These are phyloP conservation scores for Phylloboletellus chloephorus DNA, from an alignment of 1,284 basidiomycete species.

Conservation along the genomic window DNA sequence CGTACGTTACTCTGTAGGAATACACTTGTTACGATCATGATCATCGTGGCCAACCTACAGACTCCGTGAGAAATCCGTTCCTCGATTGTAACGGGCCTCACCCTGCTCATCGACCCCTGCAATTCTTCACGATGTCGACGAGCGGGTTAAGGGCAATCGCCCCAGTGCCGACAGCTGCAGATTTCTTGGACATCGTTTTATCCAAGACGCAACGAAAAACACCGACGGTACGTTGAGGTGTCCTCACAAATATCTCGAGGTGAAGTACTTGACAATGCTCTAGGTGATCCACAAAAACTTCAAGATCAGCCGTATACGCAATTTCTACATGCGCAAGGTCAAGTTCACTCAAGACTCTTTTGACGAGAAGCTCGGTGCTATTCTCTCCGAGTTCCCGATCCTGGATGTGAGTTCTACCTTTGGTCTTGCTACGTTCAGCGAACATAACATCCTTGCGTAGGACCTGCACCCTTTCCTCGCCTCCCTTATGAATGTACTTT, in stretches of 20 bases:
- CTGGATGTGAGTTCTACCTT: conserved; percentile 67
- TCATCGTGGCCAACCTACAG: conserved; percentile 5
- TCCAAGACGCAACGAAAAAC: conserved; percentile 97
- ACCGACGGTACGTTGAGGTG: conserved; percentile 64
- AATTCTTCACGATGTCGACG: conserved; percentile 59
- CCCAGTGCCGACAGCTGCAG: conserved; percentile 91
- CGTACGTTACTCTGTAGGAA: conserved; percentile 19
- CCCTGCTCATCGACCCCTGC: conserved; percentile 1
- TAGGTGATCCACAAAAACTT: conserved; percentile 97
- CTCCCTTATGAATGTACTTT: conserved; percentile 91
- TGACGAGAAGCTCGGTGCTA: conserved; percentile 93
- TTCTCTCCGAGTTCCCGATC: conserved; percentile 94
- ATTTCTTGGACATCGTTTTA: conserved; percentile 93
- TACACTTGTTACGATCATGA: conserved; percentile 5
- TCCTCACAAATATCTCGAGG: conserved; percentile 1
- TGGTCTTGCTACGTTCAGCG: neutral
- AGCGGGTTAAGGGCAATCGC: conserved; percentile 93
- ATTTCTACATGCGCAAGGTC: conserved; percentile 99
- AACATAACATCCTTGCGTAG: conserved; percentile 37
- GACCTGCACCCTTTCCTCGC: conserved; percentile 94
- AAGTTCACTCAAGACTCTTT: conserved; percentile 99
- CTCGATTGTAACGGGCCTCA: conserved; percentile 12
- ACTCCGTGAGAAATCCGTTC: conserved; percentile 15
- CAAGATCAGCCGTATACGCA: conserved; percentile 93
- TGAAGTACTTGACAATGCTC: conserved; percentile 3